A percentile compares a stretch with the other conserved stretches of the same genome.
Conservation (phyloP, 176 grass and related monocot genomes). For the Oryza glaberrima region DNA sequence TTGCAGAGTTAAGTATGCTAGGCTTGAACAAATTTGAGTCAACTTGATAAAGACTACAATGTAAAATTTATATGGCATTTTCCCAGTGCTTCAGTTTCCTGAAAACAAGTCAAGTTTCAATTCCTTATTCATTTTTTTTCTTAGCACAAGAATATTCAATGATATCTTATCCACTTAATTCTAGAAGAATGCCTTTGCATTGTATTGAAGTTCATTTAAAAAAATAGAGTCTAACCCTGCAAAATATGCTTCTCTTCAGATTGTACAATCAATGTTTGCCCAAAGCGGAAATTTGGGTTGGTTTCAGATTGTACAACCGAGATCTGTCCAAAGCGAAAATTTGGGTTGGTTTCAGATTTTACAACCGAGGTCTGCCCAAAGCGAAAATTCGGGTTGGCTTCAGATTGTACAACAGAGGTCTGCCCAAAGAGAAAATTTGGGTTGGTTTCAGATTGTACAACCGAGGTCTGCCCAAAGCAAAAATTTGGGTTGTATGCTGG, state of each 20-base stretch:
- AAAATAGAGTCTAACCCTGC: neutral
- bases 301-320: neutral
- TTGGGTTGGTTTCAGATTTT: neutral
- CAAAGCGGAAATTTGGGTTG: no score
- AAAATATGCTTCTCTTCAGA: conserved; percentile 19
- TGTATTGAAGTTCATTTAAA: neutral
- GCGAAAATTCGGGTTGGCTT: neutral
- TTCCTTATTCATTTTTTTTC: neutral
- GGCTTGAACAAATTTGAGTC: neutral
- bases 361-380: neutral
- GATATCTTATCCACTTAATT: neutral
- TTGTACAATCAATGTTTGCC: no score
- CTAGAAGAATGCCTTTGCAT: neutral
- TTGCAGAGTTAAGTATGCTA: no score
- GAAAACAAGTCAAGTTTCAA: neutral
- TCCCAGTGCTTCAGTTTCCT: neutral
- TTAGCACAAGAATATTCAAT: neutral
- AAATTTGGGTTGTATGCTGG: conserved; percentile 3
- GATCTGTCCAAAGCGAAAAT: no score
- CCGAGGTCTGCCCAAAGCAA: conserved; percentile 28
- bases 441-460: neutral
- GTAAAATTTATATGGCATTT: neutral
- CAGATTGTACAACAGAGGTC: neutral
- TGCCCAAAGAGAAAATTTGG: no score
- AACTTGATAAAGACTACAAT: neutral